Percentiles rank a stretch among this genome's conserved stretches.
Conservation (phyloP, 306 rosid genomes). For the Inga leiocalycina region DNA sequence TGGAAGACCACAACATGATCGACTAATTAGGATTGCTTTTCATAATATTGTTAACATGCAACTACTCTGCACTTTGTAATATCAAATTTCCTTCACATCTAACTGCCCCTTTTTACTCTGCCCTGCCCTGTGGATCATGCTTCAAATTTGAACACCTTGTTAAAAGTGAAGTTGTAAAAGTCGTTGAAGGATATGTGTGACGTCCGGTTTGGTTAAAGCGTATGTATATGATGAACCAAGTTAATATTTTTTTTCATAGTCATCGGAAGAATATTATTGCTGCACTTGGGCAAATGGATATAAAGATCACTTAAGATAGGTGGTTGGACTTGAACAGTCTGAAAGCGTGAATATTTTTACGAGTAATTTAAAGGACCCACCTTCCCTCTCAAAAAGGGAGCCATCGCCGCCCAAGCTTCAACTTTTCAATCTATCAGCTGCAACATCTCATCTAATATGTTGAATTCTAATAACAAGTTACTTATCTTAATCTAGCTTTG, state of each 20-base stretch:
- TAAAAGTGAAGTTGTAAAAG: not conserved
- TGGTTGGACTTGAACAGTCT: not conserved
- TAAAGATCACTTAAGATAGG: not conserved
- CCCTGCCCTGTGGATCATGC: not conserved
- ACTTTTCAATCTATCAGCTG: not conserved
- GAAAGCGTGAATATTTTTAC: constrained; percentile 3
- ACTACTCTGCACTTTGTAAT: not conserved
- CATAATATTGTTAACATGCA: not conserved
- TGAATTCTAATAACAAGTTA: not conserved
- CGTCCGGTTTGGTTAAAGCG: not conserved
- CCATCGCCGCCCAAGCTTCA: not conserved
- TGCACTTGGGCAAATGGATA: not conserved
- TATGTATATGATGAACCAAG: not conserved
- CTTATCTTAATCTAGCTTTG: not conserved
- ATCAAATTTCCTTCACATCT: not conserved
- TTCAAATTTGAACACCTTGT: not conserved
- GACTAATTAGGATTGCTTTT: not conserved
- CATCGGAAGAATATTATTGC: not conserved
- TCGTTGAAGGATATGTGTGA: not conserved
- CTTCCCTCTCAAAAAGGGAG: not conserved
- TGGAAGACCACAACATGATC: not conserved
- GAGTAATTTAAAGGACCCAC: not conserved
- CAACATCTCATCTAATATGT: not conserved
- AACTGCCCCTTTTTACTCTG: not conserved
- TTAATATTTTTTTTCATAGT: not conserved